Evolutionary conservation across 129 eudicot species (phyloP).

Genomic region (Kitagawia praeruptora): DNA sequence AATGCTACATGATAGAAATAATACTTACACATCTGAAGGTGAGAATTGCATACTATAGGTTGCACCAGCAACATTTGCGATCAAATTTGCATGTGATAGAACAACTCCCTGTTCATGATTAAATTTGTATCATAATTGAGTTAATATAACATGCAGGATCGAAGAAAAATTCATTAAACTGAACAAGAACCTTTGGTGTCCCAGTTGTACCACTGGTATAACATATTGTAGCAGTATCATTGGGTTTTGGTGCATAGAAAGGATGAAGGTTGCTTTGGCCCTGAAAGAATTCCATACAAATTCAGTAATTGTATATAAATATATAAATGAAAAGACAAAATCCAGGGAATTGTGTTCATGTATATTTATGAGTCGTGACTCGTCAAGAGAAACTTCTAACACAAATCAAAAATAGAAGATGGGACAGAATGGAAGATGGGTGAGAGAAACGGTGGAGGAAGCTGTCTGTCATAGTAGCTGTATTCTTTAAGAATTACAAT

Average conservation of each 20-base stretch:
- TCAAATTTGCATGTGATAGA: constrained; percentile 67
- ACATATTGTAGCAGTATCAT: constrained; percentile 76
- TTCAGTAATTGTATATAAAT: not conserved
- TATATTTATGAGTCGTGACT: not conserved
- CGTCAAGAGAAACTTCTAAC: not conserved
- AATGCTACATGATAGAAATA: not conserved
- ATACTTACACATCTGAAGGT: constrained; percentile 73
- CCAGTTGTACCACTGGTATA: constrained; percentile 99
- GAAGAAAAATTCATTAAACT: not conserved
- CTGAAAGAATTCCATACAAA: constrained; percentile 28
- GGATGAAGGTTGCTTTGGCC: constrained; percentile 56
- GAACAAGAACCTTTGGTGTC: constrained; percentile 66
- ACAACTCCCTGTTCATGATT: constrained; percentile 50
- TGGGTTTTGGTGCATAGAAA: constrained; percentile 60
- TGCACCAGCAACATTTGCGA: constrained; percentile 65
- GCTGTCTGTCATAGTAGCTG: not conserved
- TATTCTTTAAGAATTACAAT: not conserved
- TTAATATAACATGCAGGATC: not conserved
- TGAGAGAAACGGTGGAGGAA: not conserved
- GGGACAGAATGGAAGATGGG: not conserved
- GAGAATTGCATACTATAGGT: constrained; percentile 36
- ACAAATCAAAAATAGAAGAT: not conserved
- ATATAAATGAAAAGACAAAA: not conserved
- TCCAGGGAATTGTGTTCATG: not conserved
- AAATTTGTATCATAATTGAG: not conserved